Evolutionary conservation across 106 monocot species (phyloP), one percentile per base, ranked within the genome.

Genomic region (Dactylorhiza incarnata): DNA sequence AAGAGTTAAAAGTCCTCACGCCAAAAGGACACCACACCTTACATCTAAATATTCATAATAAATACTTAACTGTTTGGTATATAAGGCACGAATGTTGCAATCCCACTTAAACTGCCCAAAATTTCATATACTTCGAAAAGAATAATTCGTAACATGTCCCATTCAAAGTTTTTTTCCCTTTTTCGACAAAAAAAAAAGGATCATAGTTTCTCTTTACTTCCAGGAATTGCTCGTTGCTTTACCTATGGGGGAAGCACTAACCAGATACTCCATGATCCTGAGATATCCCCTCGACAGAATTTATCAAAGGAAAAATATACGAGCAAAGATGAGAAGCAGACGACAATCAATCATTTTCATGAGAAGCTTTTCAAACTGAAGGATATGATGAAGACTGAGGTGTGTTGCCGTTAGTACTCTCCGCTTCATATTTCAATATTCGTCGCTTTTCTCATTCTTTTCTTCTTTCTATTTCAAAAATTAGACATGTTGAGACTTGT

Each of bases 301-400:
- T 83, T 97, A 78, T 87, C 94, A 10, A 91, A 86, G 72, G 84
- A 86, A 45, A 86, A 79, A 20, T 97, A 97, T 75, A 89, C 88
- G 89, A 82, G 69, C 73, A 93, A 91, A 82, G 78, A 83, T 73
- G 89, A 85, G 74, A 93, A 91, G 69, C 87, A 89, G 74, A 94
- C 97, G 46, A 70, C 91, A 45, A 84, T 97, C 26, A 94, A 97
- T 74, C 97, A 97, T 83, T 97, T 97, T 71, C 84, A 97, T 78
- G 97, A 97, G 81, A 97, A 97, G 77, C 97, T 97, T 73, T 85
- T 97, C 51, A 97, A 89, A 76, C 75, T 97, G 68, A 97, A 97
- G 87, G 85, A 91, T 78, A 75, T 97, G 77, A 97, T 97, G 97
- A 97, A 97, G 81, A 97, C 97, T 49, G 74, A 97, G 91, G 97